Evolutionary conservation across 2,329 filamentous ascomycete species (phyloP).

Genomic region (Eutypa lata): DNA sequence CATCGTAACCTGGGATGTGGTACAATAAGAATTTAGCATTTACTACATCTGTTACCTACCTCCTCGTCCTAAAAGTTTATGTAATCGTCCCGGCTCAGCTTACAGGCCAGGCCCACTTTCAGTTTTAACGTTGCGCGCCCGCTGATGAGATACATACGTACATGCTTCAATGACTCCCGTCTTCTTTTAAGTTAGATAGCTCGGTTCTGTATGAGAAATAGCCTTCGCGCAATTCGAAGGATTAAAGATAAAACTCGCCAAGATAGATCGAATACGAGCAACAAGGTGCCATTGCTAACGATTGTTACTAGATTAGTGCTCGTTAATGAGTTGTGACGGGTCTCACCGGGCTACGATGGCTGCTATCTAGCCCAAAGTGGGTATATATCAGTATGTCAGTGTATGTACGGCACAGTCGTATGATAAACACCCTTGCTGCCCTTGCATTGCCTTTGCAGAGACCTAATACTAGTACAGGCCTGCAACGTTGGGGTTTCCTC

Average conservation of each 20-base stretch:
- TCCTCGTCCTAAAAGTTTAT: too few species aligned
- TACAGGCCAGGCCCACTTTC: background rate
- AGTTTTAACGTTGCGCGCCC: background rate
- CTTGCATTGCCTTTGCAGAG: background rate
- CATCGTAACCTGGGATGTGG: too few species aligned
- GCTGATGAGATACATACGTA: background rate
- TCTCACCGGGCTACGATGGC: background rate
- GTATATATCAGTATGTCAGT: background rate
- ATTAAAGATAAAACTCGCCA: too few species aligned
- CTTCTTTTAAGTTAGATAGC: background rate
- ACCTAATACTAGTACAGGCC: too few species aligned
- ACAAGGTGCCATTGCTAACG: background rate
- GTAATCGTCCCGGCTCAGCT: too few species aligned
- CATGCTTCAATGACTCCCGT: background rate
- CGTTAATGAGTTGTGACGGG: background rate
- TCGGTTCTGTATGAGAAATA: too few species aligned
- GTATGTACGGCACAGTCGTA: background rate
- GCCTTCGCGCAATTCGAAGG: too few species aligned
- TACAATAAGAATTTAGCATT: too few species aligned
- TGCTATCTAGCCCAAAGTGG: background rate
- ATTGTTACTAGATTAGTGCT: background rate
- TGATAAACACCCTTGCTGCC: background rate
- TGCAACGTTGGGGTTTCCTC: background rate
- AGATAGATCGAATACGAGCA: too few species aligned
- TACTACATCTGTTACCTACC: too few species aligned